These are phyloP conservation scores for Candida dubliniensis DNA, from an alignment of 1,139 yeast species.

Conservation along the genomic window DNA sequence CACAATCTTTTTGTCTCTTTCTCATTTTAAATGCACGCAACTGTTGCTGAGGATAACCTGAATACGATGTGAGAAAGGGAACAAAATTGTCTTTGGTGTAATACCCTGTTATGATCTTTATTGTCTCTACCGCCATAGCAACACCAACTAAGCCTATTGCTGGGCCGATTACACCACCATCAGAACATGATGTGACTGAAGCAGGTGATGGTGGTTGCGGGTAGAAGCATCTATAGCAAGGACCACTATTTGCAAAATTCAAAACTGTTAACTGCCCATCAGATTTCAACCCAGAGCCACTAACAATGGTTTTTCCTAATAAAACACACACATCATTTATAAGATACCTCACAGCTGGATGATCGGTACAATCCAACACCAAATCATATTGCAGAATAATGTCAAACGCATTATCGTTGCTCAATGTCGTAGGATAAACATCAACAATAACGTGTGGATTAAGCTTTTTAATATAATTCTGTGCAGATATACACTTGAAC, in stretches of 20 bases:
- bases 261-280: conserved; percentile 87
- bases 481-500: conserved; percentile 79
- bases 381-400: conserved; percentile 67
- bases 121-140: conserved; percentile 84
- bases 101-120: conserved; percentile 65
- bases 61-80: conserved; percentile 71
- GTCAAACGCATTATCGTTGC: conserved; percentile 59
- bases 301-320: conserved; percentile 68
- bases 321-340: conserved; percentile 83
- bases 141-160: conserved; percentile 90
- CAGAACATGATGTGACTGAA: conserved; percentile 82
- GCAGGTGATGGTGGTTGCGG: conserved; percentile 89
- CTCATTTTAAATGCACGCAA: conserved; percentile 81
- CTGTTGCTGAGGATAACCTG: conserved; percentile 73
- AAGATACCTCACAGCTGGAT: conserved; percentile 83
- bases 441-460: conserved; percentile 67
- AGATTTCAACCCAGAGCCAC: conserved; percentile 88
- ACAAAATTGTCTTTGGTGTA: conserved; percentile 54
- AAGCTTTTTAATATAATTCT: conserved; percentile 44
- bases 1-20: conserved; percentile 58
- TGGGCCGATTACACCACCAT: conserved; percentile 95
- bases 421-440: conserved; percentile 54
- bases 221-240: conserved; percentile 92
- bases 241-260: conserved; percentile 69
- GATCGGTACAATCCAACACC: conserved; percentile 91